A percentile compares a stretch with the other conserved stretches of the same genome.
Evolutionary conservation across 345 rosid genomes (phyloP).

Genomic region (Angophora floribunda): DNA sequence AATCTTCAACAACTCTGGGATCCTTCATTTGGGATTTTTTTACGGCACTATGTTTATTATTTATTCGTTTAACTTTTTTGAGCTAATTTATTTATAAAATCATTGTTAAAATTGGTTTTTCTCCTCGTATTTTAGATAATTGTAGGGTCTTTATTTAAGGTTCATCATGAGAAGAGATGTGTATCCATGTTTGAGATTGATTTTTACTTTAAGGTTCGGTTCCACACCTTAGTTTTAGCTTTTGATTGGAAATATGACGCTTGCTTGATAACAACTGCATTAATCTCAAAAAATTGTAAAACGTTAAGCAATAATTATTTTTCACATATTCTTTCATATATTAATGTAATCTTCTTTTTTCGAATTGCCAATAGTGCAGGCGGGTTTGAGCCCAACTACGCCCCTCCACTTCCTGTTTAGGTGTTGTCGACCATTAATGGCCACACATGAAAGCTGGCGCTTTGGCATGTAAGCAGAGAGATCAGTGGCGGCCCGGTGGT

Average conservation of each 20-base stretch:
- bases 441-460: rapidly evolving
- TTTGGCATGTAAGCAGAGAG: background rate
- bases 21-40: background rate
- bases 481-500: background rate
- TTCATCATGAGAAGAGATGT: background rate
- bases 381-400: background rate
- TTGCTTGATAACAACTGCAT: background rate
- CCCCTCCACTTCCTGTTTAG: too few relatives aligned
- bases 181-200: background rate
- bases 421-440: too few relatives aligned
- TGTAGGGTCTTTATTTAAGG: background rate
- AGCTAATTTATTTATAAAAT: too few relatives aligned
- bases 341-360: background rate
- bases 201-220: too few relatives aligned
- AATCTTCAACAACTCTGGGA: background rate
- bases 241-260: background rate
- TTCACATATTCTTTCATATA: background rate
- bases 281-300: background rate
- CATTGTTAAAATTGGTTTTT: background rate
- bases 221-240: too few relatives aligned
- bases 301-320: background rate
- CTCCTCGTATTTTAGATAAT: background rate
- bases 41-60: background rate
- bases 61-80: background rate
- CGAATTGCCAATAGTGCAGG: background rate